Evolutionary conservation across 805 yeast genomes (phyloP).

Genomic region (Candida railenensis): DNA sequence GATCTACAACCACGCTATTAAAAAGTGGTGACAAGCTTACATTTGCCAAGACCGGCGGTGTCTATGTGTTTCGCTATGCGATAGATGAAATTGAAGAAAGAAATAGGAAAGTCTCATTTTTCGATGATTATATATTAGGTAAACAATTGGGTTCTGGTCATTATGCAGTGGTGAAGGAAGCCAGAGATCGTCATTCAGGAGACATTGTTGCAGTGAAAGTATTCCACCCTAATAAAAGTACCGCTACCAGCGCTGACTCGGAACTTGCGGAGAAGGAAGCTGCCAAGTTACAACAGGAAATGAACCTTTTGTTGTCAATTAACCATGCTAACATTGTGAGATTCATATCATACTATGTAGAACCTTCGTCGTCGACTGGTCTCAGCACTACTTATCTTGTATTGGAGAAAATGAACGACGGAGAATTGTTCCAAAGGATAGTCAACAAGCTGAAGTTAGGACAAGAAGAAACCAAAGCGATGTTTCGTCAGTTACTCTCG

Average conservation of each 20-base stretch:
- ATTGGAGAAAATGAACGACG: constrained; percentile 70
- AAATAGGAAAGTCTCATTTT: constrained; percentile 41
- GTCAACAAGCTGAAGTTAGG: constrained; percentile 60
- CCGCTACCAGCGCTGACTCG: constrained; percentile 30
- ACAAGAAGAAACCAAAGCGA: constrained; percentile 60
- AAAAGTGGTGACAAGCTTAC: constrained; percentile 64
- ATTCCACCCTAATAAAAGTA: constrained; percentile 53
- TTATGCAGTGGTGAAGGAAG: constrained; percentile 78
- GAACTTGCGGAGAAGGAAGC: constrained; percentile 10
- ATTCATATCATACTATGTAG: constrained; percentile 57
- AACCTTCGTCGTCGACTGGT: constrained; percentile 48
- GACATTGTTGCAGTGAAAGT: constrained; percentile 70
- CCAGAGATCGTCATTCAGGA: constrained; percentile 56
- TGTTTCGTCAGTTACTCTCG: constrained; percentile 48
- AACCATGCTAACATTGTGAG: constrained; percentile 72
- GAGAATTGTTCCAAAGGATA: constrained; percentile 73
- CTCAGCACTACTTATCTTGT: constrained; percentile 56
- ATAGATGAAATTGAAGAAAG: constrained; percentile 20
- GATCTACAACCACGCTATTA: constrained; percentile 47
- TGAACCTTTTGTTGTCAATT: constrained; percentile 61
- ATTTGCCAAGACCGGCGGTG: constrained; percentile 53
- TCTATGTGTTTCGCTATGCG: constrained; percentile 48
- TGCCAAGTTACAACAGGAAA: constrained; percentile 57
- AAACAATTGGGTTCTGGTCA: constrained; percentile 72
- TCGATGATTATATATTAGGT: constrained; percentile 57